Evolutionary conservation across 257 asterid species (phyloP).

Genomic region (Sherardia arvensis): DNA sequence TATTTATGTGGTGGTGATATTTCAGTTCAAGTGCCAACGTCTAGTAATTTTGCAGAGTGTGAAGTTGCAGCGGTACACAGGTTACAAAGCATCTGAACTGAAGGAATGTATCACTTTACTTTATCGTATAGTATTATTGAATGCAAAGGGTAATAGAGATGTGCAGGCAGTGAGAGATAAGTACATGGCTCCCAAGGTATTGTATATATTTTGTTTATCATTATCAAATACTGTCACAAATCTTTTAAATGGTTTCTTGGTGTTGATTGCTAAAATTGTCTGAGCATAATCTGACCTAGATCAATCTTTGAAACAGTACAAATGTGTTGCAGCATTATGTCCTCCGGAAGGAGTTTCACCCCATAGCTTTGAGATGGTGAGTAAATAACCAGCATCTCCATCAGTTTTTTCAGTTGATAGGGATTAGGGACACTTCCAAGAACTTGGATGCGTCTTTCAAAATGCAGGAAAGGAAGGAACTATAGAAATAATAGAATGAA

Average conservation of each 20-base stretch:
- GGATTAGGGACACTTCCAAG: not conserved
- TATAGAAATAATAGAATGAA: not conserved
- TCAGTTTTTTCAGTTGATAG: not conserved
- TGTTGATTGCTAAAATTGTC: not conserved
- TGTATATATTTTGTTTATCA: not conserved
- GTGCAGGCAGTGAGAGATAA: slow-evolving; percentile 21
- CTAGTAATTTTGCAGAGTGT: slow-evolving; percentile 30
- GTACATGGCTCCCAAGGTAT: slow-evolving; percentile 29
- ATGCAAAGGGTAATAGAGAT: slow-evolving; percentile 6
- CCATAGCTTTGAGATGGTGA: slow-evolving; percentile 13
- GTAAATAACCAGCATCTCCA: not conserved
- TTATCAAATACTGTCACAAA: too few species aligned
- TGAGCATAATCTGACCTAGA: not conserved
- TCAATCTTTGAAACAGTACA: slow-evolving; percentile 18
- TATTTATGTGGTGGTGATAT: not conserved
- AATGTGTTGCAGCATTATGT: slow-evolving; percentile 24
- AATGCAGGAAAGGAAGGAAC: not conserved
- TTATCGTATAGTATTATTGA: slow-evolving; percentile 20
- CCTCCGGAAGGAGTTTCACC: slow-evolving; percentile 23
- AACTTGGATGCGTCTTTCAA: not conserved
- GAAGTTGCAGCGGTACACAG: slow-evolving; percentile 48
- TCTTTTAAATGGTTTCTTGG: not conserved
- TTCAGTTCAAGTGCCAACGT: not conserved
- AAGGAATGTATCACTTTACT: slow-evolving; percentile 44
- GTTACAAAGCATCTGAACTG: slow-evolving; percentile 51